These are phyloP conservation scores for Aspergillus versicolor DNA, from an alignment of 2,329 filamentous ascomycete genomes.

Conservation along the genomic window DNA sequence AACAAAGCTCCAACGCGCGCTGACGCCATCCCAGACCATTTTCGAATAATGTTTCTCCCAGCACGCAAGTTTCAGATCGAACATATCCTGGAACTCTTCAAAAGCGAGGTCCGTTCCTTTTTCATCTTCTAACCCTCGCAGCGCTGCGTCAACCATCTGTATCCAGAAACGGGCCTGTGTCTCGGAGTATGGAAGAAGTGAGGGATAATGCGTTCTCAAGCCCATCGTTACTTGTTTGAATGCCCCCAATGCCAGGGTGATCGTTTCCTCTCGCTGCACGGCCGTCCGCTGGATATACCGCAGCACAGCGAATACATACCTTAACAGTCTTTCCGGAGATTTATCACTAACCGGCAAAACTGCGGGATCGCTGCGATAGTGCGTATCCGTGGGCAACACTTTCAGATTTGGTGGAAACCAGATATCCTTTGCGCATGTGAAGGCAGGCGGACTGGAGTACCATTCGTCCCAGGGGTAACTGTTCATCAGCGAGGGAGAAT, in stretches of 20 bases:
- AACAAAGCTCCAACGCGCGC: not conserved
- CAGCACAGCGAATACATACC: not conserved
- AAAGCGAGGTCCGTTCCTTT: not conserved
- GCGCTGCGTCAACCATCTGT: not conserved
- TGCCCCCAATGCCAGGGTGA: not conserved
- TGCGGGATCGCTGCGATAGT: not conserved
- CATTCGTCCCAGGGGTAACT: not conserved
- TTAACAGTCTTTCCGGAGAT: not conserved
- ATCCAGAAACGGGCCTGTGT: conserved; percentile 3
- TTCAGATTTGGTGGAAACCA: not conserved
- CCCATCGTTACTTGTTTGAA: not conserved
- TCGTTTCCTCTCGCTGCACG: not conserved
- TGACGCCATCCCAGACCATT: not conserved
- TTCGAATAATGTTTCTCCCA: not conserved
- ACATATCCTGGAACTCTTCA: not conserved
- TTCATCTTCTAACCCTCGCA: not conserved
- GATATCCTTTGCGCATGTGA: not conserved
- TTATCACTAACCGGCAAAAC: not conserved
- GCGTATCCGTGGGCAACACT: not conserved
- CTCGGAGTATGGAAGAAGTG: not conserved
- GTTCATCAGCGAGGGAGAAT: not conserved
- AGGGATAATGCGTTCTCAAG: not conserved
- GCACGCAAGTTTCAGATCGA: not conserved
- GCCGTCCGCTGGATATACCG: not conserved
- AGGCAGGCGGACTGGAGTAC: not conserved